phyloP scores from a whole-genome alignment of 768 basidiomycete genomes.

The Neoboletus subvelutipes region DNA sequence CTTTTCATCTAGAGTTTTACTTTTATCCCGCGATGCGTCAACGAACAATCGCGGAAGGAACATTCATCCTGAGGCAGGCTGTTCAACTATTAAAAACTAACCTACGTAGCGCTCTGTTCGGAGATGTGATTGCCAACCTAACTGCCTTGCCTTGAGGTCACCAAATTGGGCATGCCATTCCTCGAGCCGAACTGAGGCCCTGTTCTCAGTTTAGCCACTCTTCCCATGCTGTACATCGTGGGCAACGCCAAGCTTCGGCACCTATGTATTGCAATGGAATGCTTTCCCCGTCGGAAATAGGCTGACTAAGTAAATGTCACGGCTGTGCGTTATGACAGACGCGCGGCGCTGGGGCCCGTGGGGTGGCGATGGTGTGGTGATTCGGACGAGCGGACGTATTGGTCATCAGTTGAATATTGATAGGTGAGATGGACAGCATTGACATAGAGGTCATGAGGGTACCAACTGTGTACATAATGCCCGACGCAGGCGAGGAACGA shows the following conservation, averaged over 20 bases:
- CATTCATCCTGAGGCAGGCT: not conserved
- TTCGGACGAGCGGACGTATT: not conserved
- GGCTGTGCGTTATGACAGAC: not conserved
- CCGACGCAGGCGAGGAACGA: not conserved
- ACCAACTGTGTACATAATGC: not conserved
- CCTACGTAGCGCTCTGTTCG: not conserved
- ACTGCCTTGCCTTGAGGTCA: not conserved
- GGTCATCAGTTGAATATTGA: no score
- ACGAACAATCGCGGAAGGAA: not conserved
- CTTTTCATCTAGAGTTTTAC: not conserved
- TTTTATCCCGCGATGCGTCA: not conserved
- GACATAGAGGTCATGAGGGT: not conserved
- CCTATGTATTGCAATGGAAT: rapidly evolving
- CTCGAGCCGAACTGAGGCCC: not conserved
- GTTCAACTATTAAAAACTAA: not conserved
- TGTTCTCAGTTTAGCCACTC: not conserved
- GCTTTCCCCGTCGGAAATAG: no score
- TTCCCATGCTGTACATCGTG: not conserved
- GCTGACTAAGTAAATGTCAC: not conserved
- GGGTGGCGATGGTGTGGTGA: not conserved
- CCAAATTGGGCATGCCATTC: not conserved
- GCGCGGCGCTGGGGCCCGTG: no score
- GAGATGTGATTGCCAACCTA: slow-evolving; percentile 1
- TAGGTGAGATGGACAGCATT: no score
- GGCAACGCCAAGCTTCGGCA: not conserved